Conservation (phyloP, 495 filamentous ascomycete species). For the Chlorociboria aeruginascens region DNA sequence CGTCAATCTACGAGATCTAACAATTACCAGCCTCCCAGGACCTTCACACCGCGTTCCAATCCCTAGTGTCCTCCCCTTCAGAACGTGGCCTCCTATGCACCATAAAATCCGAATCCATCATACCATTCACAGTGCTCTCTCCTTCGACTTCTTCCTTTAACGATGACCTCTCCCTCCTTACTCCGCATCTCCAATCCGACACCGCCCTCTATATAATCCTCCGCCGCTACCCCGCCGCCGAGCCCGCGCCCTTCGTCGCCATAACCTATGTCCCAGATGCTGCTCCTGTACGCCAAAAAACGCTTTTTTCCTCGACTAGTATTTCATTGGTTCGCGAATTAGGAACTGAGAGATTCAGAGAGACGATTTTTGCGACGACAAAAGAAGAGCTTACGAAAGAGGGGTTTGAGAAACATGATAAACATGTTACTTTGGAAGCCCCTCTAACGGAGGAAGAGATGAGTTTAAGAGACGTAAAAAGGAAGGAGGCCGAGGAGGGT, state of each 20-base stretch:
- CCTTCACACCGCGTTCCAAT: conserved; percentile 71
- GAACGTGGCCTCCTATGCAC: conserved; percentile 72
- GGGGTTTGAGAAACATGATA: conserved; percentile 69
- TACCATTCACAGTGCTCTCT: conserved; percentile 47
- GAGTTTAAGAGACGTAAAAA: conserved; percentile 60
- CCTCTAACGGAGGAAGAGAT: conserved; percentile 85
- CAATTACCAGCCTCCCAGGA: conserved; percentile 59
- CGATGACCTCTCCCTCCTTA: conserved; percentile 45
- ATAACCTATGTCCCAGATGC: conserved; percentile 85
- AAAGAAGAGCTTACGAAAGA: conserved; percentile 56
- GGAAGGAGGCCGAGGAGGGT: conserved; percentile 68
- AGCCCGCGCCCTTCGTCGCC: conserved; percentile 47
- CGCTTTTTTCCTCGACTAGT: conserved; percentile 83
- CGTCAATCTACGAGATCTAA: background rate
- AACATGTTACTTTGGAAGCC: conserved; percentile 50
- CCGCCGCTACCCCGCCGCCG: conserved; percentile 44
- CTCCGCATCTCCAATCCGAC: conserved; percentile 54
- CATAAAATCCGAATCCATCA: conserved; percentile 65
- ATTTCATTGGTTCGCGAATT: conserved; percentile 76
- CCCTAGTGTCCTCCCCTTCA: conserved; percentile 48
- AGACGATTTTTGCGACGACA: conserved; percentile 64
- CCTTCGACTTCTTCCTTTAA: conserved; percentile 44
- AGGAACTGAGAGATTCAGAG: conserved; percentile 75
- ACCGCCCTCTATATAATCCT: conserved; percentile 77
- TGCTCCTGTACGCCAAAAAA: conserved; percentile 89